Conservation (phyloP, 352 stramenopile species). For the Phytophthora nicotianae region DNA sequence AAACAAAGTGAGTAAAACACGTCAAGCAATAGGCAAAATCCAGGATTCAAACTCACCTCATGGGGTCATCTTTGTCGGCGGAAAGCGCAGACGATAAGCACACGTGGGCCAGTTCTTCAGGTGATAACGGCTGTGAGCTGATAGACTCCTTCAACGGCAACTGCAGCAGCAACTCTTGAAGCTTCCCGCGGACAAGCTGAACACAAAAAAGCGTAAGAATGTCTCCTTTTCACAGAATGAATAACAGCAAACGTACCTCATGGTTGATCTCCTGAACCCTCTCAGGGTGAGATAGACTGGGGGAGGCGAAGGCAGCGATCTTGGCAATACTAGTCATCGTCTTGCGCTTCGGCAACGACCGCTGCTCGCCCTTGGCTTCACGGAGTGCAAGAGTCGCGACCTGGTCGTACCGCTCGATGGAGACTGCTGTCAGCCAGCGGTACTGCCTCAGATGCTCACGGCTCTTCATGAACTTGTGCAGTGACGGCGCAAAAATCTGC, state of each 20-base stretch:
- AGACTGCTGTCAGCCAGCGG: constrained; percentile 71
- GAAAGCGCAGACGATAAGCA: constrained; percentile 58
- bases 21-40: neutral
- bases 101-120: constrained; percentile 50
- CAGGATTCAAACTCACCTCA: constrained; percentile 42
- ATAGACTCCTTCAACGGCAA: constrained; percentile 50
- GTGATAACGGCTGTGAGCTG: constrained; percentile 41
- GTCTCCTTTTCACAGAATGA: neutral
- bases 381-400: constrained; percentile 56
- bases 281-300: constrained; percentile 40
- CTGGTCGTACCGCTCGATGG: constrained; percentile 69
- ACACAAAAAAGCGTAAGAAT: constrained; percentile 12
- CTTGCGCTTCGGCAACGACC: constrained; percentile 66
- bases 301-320: constrained; percentile 70
- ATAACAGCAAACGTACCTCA: constrained; percentile 48
- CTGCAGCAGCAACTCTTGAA: constrained; percentile 71
- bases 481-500: constrained; percentile 54
- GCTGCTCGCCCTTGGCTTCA: constrained; percentile 56
- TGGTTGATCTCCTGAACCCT: constrained; percentile 60
- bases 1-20: constrained; percentile 5
- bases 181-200: constrained; percentile 55
- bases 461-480: constrained; percentile 70
- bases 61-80: constrained; percentile 48
- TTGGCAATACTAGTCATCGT: constrained; percentile 83
- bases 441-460: constrained; percentile 61